phyloP scores from a whole-genome alignment of 2,329 filamentous ascomycete genomes.

The Verticillium nubilum region DNA sequence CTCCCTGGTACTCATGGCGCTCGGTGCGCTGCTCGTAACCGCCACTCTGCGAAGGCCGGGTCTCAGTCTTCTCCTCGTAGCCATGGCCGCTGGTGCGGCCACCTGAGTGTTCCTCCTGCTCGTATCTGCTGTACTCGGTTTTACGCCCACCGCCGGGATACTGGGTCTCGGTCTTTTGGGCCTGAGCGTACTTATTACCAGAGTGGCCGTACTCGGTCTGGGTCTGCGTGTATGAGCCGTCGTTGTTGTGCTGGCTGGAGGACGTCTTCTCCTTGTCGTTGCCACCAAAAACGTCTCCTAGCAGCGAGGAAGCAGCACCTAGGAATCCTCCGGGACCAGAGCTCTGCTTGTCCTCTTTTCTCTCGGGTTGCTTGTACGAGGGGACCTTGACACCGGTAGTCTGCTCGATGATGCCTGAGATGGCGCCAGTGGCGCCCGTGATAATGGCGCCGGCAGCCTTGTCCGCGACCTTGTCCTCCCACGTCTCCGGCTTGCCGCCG shows the following conservation, averaged over 20 bases:
- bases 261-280: constrained; percentile 43
- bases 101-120: constrained; percentile 43
- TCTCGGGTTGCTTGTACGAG: constrained; percentile 19
- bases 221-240: constrained; percentile 57
- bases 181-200: constrained; percentile 53
- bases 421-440: constrained; percentile 48
- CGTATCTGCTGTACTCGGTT: constrained; percentile 57
- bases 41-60: constrained; percentile 37
- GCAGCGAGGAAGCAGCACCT: constrained; percentile 61
- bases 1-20: constrained; percentile 36
- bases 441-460: constrained; percentile 53
- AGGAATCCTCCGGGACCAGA: constrained; percentile 66
- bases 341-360: constrained; percentile 46
- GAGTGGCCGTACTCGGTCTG: constrained; percentile 57
- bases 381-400: constrained; percentile 38
- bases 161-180: constrained; percentile 53
- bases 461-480: constrained; percentile 52
- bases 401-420: constrained; percentile 40
- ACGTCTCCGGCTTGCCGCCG: constrained; percentile 30
- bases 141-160: constrained; percentile 51
- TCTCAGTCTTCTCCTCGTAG: constrained; percentile 54
- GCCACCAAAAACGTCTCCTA: constrained; percentile 55
- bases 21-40: constrained; percentile 43
- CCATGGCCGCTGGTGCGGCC: constrained; percentile 42
- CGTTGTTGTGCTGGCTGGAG: constrained; percentile 43